Percentiles rank a stretch among this genome's conserved stretches.
Evolutionary conservation across 495 filamentous ascomycete species (phyloP).

Genomic region (Pyronema omphalodes): DNA sequence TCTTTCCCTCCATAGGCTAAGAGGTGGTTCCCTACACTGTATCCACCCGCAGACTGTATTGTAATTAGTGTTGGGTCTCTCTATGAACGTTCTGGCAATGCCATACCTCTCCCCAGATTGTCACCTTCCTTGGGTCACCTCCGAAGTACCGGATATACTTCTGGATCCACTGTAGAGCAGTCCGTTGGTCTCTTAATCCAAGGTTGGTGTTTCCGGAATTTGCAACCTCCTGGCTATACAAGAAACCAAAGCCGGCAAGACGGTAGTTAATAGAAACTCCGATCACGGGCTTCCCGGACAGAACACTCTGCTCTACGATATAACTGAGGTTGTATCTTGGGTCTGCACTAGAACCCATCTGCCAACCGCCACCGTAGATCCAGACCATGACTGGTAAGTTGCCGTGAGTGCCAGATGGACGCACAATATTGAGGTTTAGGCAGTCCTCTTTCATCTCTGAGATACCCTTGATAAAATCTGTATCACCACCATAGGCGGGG

Average conservation of each 20-base stretch:
- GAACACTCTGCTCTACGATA: conserved; percentile 25
- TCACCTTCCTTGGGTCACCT: conserved; percentile 46
- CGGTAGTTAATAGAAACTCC: conserved; percentile 47
- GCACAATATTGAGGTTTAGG: conserved; percentile 26
- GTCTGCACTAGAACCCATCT: conserved; percentile 31
- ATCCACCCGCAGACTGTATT: conserved; percentile 32
- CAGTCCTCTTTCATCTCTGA: conserved; percentile 29
- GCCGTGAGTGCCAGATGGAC: conserved; percentile 11
- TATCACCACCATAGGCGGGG: conserved; percentile 29
- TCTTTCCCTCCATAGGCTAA: conserved; percentile 34
- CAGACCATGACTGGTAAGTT: conserved; percentile 33
- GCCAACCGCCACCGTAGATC: conserved; percentile 44
- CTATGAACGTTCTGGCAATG: background rate
- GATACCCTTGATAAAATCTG: conserved; percentile 27
- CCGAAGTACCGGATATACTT: conserved; percentile 49
- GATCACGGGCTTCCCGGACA: conserved; percentile 28
- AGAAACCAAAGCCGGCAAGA: conserved; percentile 45
- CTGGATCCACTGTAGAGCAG: conserved; percentile 58
- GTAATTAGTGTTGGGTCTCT: background rate
- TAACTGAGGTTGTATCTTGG: conserved; percentile 36
- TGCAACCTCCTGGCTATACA: conserved; percentile 14
- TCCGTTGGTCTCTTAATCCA: conserved; percentile 47
- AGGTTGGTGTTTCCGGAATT: conserved; percentile 40
- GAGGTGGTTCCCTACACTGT: conserved; percentile 35
- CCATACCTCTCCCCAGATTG: conserved; percentile 42